Conservation (phyloP, 306 rosid species). For the Calophaca sinica region DNA sequence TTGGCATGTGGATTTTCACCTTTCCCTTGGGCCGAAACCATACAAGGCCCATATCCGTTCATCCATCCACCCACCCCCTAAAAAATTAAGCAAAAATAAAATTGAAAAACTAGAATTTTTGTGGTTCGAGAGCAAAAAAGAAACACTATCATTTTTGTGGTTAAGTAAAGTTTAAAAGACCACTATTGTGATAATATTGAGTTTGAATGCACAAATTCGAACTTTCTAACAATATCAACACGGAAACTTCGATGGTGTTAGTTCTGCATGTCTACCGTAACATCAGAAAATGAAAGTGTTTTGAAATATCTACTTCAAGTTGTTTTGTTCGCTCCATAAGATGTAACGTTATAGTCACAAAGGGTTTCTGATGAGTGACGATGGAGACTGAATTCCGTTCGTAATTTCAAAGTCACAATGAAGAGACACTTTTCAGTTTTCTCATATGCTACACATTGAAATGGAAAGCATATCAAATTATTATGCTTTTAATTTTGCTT, state of each 20-base stretch:
- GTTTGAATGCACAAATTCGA: too few relatives aligned
- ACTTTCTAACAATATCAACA: too few relatives aligned
- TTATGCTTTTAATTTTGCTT: conserved; percentile 16
- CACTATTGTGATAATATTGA: too few relatives aligned
- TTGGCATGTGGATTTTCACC: neutral
- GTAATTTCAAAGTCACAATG: conserved; percentile 36
- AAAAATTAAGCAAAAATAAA: too few relatives aligned
- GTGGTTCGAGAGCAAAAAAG: neutral
- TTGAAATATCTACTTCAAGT: neutral
- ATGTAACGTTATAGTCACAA: neutral
- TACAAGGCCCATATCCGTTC: neutral
- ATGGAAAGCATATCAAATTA: conserved; percentile 33
- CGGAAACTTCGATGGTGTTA: too few relatives aligned
- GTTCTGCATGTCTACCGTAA: conserved; percentile 25
- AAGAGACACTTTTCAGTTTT: neutral
- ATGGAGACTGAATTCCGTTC: conserved; percentile 7
- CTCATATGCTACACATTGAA: conserved; percentile 30
- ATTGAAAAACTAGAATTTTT: neutral
- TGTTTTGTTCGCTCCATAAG: neutral
- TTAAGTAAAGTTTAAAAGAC: too few relatives aligned
- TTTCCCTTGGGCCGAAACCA: conserved; percentile 14
- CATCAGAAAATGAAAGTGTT: conserved; percentile 35
- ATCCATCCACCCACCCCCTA: neutral
- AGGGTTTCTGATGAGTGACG: conserved; percentile 21
- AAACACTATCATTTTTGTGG: too few relatives aligned